A percentile compares a stretch with the other conserved stretches of the same genome.
phyloP scores from a whole-genome alignment of 495 filamentous ascomycete species.

The Aspergillus heteromorphus region DNA sequence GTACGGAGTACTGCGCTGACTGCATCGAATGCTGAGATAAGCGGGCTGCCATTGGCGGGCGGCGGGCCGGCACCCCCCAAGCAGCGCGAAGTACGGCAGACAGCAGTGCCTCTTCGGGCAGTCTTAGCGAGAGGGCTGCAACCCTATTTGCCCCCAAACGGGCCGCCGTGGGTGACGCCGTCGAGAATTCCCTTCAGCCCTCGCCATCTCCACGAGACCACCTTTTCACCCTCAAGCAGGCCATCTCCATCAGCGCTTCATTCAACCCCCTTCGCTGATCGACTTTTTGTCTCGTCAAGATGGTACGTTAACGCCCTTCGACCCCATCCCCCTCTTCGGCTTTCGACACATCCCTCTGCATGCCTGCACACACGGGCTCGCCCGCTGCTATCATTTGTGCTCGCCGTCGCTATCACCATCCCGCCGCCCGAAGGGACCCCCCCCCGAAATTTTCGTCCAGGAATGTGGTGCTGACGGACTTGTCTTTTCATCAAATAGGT shows the following conservation, averaged over 20 bases:
- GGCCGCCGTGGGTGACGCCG: slow-evolving; percentile 17
- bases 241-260: slow-evolving; percentile 45
- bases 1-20: too few species aligned
- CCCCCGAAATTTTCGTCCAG: slow-evolving; percentile 9
- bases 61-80: too few species aligned
- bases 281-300: slow-evolving; percentile 44
- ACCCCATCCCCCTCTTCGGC: slow-evolving; percentile 3
- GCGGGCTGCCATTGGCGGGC: slow-evolving; percentile 23
- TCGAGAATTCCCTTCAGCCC: slow-evolving; percentile 36
- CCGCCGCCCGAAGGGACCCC: background rate
- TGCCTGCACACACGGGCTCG: background rate
- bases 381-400: slow-evolving; percentile 3
- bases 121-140: slow-evolving; percentile 43
- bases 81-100: slow-evolving; percentile 7
- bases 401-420: slow-evolving; percentile 14
- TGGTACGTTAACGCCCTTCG: slow-evolving; percentile 30
- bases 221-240: slow-evolving; percentile 36
- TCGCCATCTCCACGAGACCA: slow-evolving; percentile 34
- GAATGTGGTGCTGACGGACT: slow-evolving; percentile 16
- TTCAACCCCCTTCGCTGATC: slow-evolving; percentile 46
- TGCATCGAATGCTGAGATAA: background rate
- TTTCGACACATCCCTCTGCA: background rate
- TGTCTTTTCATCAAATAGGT: slow-evolving; percentile 54
- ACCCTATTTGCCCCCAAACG: slow-evolving; percentile 34
- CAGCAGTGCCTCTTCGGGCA: slow-evolving; percentile 18